Percentiles rank a stretch among this genome's conserved stretches.
These are phyloP conservation scores for Hericium erinaceus DNA, from an alignment of 768 basidiomycete species.

Conservation along the genomic window DNA sequence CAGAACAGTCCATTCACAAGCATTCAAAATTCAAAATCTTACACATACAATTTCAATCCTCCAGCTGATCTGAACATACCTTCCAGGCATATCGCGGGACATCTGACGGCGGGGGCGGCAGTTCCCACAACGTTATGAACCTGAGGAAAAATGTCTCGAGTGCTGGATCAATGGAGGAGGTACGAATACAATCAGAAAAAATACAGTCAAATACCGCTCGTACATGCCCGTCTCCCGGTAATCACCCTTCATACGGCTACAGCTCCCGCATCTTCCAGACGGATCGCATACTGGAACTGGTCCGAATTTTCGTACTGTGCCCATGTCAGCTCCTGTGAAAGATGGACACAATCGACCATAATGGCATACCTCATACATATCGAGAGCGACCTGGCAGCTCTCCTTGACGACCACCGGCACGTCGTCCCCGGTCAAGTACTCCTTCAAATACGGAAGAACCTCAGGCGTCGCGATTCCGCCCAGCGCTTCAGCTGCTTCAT, in stretches of 20 bases:
- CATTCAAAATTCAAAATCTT: too few relatives aligned
- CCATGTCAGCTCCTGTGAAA: not conserved
- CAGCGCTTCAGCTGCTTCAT: constrained; percentile 96
- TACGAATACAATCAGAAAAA: not conserved
- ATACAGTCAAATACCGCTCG: not conserved
- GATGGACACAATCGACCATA: not conserved
- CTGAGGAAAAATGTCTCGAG: too few relatives aligned
- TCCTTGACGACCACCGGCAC: constrained; percentile 87
- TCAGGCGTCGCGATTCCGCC: constrained; percentile 96
- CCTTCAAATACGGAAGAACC: constrained; percentile 76
- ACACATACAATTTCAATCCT: too few relatives aligned
- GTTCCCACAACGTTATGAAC: too few relatives aligned
- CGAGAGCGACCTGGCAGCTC: constrained; percentile 92
- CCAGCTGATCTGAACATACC: too few relatives aligned
- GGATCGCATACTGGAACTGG: constrained; percentile 72
- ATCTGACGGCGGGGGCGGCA: too few relatives aligned
- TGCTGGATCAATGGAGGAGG: too few relatives aligned
- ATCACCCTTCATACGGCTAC: constrained; percentile 15
- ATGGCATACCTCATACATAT: constrained; percentile 84
- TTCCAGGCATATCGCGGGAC: too few relatives aligned
- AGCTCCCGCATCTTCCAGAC: constrained; percentile 22
- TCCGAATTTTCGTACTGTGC: constrained; percentile 69
- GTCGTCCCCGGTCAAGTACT: constrained; percentile 73
- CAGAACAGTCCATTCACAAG: not conserved
- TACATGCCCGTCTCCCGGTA: not conserved